Conservation (phyloP, 768 basidiomycete species). For the Pleurotus cornucopiae region DNA sequence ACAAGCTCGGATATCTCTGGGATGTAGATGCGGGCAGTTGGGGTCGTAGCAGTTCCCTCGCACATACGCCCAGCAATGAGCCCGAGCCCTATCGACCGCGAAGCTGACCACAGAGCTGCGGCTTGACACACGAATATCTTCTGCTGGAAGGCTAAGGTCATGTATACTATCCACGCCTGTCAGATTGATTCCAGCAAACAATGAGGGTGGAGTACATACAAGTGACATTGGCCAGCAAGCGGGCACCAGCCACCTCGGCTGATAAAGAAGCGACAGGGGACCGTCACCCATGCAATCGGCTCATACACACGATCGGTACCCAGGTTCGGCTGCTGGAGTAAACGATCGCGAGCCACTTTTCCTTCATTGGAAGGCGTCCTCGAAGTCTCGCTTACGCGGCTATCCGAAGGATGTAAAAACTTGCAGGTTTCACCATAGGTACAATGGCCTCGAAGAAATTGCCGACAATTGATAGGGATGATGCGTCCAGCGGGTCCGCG, state of each 20-base stretch:
- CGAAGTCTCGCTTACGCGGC: too few species aligned
- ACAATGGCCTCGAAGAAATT: neutral
- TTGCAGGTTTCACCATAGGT: neutral
- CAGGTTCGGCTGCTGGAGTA: neutral
- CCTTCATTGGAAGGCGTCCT: neutral
- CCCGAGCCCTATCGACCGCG: conserved; percentile 12
- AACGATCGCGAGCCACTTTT: neutral
- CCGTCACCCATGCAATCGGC: conserved; percentile 26
- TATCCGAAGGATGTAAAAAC: neutral
- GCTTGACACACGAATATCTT: neutral
- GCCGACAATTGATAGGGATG: neutral
- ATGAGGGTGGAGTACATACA: conserved; percentile 24
- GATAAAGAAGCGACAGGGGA: conserved; percentile 36
- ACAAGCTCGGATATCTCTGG: conserved; percentile 25
- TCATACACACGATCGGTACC: conserved; percentile 11
- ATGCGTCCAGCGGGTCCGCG: neutral
- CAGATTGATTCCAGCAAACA: too few species aligned
- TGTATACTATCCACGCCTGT: conserved; percentile 22
- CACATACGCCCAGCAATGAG: conserved; percentile 34
- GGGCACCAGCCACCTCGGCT: conserved; percentile 40
- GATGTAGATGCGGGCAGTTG: conserved; percentile 26
- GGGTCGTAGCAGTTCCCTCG: conserved; percentile 25
- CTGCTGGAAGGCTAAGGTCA: conserved; percentile 10
- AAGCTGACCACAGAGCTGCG: neutral
- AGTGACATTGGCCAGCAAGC: conserved; percentile 33